These are phyloP conservation scores for Aureobasidium sp. DNA, from an alignment of 2,329 filamentous ascomycete genomes.

Conservation along the genomic window DNA sequence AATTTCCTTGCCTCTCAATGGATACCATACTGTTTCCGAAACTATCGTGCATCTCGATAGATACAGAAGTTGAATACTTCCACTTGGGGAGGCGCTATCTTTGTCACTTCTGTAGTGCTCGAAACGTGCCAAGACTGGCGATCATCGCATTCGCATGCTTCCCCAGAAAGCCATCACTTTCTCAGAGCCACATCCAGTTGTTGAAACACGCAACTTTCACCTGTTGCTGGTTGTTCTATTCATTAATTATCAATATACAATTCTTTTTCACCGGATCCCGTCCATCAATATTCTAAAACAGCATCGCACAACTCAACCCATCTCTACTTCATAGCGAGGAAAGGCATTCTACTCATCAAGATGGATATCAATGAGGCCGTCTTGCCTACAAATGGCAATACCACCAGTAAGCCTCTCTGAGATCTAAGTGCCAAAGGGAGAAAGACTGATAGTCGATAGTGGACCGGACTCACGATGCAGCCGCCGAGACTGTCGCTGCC, in stretches of 20 bases:
- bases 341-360: neutral
- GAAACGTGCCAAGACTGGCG: too few species aligned
- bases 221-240: neutral
- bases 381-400: neutral
- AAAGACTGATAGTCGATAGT: neutral
- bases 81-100: too few species aligned
- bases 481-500: slow-evolving; percentile 40
- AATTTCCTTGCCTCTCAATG: too few species aligned
- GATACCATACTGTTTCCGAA: too few species aligned
- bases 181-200: neutral
- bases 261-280: too few species aligned
- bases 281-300: neutral
- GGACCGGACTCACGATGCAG: slow-evolving; percentile 31
- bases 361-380: neutral
- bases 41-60: too few species aligned
- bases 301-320: neutral
- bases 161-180: slow-evolving; percentile 9
- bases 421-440: neutral
- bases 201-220: slow-evolving; percentile 11
- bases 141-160: too few species aligned
- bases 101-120: too few species aligned
- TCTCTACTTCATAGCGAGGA: neutral
- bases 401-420: neutral
- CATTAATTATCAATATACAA: too few species aligned
- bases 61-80: too few species aligned